These are phyloP conservation scores for Posidonia australis DNA, from an alignment of 106 monocot genomes.

Conservation along the genomic window DNA sequence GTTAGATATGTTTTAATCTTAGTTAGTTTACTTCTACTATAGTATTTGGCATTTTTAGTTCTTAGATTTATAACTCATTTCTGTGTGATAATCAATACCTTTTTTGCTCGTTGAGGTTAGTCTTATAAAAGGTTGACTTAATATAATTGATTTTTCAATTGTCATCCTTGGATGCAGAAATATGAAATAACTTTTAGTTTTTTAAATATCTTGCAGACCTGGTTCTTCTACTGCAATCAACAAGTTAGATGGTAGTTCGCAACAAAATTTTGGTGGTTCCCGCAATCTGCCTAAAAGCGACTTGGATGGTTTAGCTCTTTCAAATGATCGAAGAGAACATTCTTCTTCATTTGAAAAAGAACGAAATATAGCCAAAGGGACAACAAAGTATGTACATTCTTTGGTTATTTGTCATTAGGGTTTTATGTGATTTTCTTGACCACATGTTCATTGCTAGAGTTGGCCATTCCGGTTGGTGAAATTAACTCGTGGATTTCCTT, in stretches of 20 bases:
- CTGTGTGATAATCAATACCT: too few species aligned
- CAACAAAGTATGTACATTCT: conserved; percentile 34
- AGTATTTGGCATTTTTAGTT: too few species aligned
- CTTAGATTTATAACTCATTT: too few species aligned
- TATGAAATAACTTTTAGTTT: not conserved
- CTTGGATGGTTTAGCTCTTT: conserved; percentile 24
- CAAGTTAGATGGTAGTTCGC: conserved; percentile 49
- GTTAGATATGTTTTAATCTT: too few species aligned
- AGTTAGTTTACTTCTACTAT: too few species aligned
- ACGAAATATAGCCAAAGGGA: conserved; percentile 43
- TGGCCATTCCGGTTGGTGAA: not conserved
- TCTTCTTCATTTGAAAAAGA: conserved; percentile 52
- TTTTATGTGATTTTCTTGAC: not conserved
- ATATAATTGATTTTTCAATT: not conserved
- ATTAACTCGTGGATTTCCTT: not conserved
- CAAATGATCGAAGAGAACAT: conserved; percentile 64
- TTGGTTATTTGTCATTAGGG: not conserved
- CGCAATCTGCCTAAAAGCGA: conserved; percentile 38
- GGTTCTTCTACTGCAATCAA: conserved; percentile 46
- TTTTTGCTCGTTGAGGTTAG: too few species aligned
- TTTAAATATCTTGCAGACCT: conserved; percentile 30
- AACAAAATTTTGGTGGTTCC: conserved; percentile 29
- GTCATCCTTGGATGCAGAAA: not conserved
- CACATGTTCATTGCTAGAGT: not conserved
- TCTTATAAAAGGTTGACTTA: too few species aligned